phyloP scores from a whole-genome alignment of 73 alveolate species.

The Paramecium sexaurelia region DNA sequence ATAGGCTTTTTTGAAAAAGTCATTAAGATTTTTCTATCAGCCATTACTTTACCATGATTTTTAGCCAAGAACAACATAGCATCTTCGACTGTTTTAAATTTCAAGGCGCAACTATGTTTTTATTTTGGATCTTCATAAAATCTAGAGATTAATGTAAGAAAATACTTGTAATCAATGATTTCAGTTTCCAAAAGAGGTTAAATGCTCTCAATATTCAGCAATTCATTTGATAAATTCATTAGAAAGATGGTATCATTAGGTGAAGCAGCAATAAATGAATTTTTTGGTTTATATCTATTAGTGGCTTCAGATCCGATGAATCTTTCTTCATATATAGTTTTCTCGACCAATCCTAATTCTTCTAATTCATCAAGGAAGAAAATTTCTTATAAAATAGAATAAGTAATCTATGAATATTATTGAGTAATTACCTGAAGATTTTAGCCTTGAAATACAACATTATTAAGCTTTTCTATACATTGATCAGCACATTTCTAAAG shows the following conservation, averaged over 20 bases:
- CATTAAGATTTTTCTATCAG: slow-evolving; percentile 32
- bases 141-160: not conserved
- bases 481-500: slow-evolving; percentile 55
- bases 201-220: not conserved
- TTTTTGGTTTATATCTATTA: slow-evolving; percentile 52
- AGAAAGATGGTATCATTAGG: slow-evolving; percentile 48
- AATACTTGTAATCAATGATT: not conserved
- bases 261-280: slow-evolving; percentile 53
- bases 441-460: not conserved
- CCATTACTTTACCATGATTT: slow-evolving; percentile 11
- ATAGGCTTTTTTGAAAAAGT: slow-evolving; percentile 50
- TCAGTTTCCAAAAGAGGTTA: not conserved
- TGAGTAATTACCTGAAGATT: not conserved
- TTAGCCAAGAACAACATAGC: slow-evolving; percentile 10
- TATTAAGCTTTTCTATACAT: not conserved
- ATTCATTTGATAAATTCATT: slow-evolving; percentile 47
- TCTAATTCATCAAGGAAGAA: not conserved
- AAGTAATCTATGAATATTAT: not conserved
- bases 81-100: slow-evolving; percentile 9
- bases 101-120: slow-evolving; percentile 43
- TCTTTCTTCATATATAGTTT: slow-evolving; percentile 24
- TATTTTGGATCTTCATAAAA: slow-evolving; percentile 11
- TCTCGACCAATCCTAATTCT: not conserved
- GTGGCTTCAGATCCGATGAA: slow-evolving; percentile 40
- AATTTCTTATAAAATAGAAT: not conserved